A percentile compares a stretch with the other conserved stretches of the same genome.
phyloP scores from a whole-genome alignment of 1,284 basidiomycete species.

The Malassezia vespertilionis region DNA sequence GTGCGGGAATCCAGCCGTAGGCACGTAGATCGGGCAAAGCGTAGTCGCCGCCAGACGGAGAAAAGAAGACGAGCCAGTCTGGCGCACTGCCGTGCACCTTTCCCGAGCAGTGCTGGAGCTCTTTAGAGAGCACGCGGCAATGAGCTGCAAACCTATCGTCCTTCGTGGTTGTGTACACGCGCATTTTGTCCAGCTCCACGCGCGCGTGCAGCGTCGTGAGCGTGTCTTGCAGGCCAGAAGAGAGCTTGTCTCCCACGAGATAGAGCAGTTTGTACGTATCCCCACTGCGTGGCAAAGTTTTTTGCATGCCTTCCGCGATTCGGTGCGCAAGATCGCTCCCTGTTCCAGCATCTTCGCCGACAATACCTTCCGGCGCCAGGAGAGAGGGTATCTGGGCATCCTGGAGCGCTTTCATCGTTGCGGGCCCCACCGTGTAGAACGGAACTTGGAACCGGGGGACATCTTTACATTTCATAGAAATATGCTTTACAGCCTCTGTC shows the following conservation, averaged over 20 bases:
- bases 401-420: conserved; percentile 27
- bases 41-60: conserved; percentile 41
- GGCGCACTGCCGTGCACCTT: conserved; percentile 10
- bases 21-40: conserved; percentile 29
- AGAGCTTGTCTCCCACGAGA: conserved; percentile 40
- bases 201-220: conserved; percentile 21
- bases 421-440: conserved; percentile 43
- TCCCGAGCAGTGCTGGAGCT: conserved; percentile 17
- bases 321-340: conserved; percentile 32
- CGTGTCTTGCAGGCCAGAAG: conserved; percentile 25
- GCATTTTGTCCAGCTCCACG: conserved; percentile 25
- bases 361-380: conserved; percentile 25
- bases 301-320: conserved; percentile 10
- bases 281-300: too few species aligned
- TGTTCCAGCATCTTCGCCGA: conserved; percentile 35
- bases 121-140: conserved; percentile 23
- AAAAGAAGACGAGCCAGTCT: conserved; percentile 44
- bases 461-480: conserved; percentile 15
- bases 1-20: conserved; percentile 29
- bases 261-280: conserved; percentile 22
- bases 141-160: conserved; percentile 26
- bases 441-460: conserved; percentile 18
- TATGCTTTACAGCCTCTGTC: conserved; percentile 24
- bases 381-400: conserved; percentile 21
- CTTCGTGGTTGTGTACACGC: conserved; percentile 35